Percentiles rank a stretch among this genome's conserved stretches.
Conservation (phyloP, 371 early-diverging fungal genomes). For the Syncephalis plumigaleata region DNA sequence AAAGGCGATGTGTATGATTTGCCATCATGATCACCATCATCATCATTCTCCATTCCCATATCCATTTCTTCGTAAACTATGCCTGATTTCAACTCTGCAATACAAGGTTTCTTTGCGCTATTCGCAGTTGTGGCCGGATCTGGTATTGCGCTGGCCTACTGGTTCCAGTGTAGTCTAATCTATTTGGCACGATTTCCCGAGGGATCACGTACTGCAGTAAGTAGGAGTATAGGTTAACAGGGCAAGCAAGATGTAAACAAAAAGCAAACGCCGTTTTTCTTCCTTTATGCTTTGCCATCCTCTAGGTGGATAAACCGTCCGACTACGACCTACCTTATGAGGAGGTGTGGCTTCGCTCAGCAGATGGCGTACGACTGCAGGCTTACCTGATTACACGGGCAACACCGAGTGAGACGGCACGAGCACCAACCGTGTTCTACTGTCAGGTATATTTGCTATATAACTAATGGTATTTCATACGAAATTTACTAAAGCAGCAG, state of each 20-base stretch:
- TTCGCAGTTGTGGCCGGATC: not conserved
- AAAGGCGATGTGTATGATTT: too few relatives aligned
- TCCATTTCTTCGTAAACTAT: too few relatives aligned
- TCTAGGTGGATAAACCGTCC: slow-evolving; percentile 53
- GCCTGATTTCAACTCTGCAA: too few relatives aligned
- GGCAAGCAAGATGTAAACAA: not conserved
- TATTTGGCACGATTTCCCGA: slow-evolving; percentile 70
- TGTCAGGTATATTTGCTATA: slow-evolving; percentile 40
- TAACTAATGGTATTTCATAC: not conserved
- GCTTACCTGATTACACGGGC: slow-evolving; percentile 57
- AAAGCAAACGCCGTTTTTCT: not conserved
- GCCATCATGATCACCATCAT: too few relatives aligned
- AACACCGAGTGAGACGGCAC: slow-evolving; percentile 27
- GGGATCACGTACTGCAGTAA: slow-evolving; percentile 49
- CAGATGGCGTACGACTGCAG: slow-evolving; percentile 58
- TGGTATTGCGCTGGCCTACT: slow-evolving; percentile 15
- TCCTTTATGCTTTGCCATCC: not conserved
- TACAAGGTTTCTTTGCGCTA: not conserved
- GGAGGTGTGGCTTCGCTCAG: slow-evolving; percentile 47
- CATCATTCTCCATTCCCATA: too few relatives aligned
- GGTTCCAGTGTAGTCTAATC: slow-evolving; percentile 70
- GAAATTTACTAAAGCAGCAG: not conserved
- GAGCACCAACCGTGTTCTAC: slow-evolving; percentile 60
- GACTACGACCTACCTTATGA: slow-evolving; percentile 54
- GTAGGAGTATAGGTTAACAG: not conserved